phyloP scores from a whole-genome alignment of 2,329 filamentous ascomycete genomes.

The Exserohilum turcica region DNA sequence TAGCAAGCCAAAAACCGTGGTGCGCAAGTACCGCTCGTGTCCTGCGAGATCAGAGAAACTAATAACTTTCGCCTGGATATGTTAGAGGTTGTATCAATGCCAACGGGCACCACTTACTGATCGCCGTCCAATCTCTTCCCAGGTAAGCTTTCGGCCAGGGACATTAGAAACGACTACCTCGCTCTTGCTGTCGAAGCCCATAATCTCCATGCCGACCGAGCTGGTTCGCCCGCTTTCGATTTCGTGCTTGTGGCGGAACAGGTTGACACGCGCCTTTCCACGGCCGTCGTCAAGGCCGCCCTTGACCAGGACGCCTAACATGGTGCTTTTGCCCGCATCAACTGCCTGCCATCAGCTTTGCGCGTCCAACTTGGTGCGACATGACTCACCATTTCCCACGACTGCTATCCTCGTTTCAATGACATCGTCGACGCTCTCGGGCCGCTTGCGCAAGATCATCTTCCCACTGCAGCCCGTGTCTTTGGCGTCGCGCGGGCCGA shows the following conservation, averaged over 20 bases:
- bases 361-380: background rate
- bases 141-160: constrained; percentile 85
- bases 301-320: constrained; percentile 94
- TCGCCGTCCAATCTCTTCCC: constrained; percentile 96
- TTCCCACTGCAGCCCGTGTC: constrained; percentile 83
- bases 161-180: constrained; percentile 81
- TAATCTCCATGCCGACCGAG: constrained; percentile 95
- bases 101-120: constrained; percentile 57
- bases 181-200: constrained; percentile 91
- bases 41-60: constrained; percentile 94
- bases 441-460: constrained; percentile 76
- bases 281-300: constrained; percentile 93
- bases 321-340: constrained; percentile 94
- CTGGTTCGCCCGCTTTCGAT: constrained; percentile 94
- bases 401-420: constrained; percentile 97
- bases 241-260: constrained; percentile 98
- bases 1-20: constrained; percentile 92
- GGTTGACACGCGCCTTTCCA: constrained; percentile 89
- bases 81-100: constrained; percentile 16
- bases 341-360: constrained; percentile 56
- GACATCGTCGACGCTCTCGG: constrained; percentile 77
- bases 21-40: constrained; percentile 92
- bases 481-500: constrained; percentile 66
- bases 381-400: constrained; percentile 79
- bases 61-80: constrained; percentile 78